These are phyloP conservation scores for Penicillium canescens DNA, from an alignment of 495 filamentous ascomycete species.

Conservation along the genomic window DNA sequence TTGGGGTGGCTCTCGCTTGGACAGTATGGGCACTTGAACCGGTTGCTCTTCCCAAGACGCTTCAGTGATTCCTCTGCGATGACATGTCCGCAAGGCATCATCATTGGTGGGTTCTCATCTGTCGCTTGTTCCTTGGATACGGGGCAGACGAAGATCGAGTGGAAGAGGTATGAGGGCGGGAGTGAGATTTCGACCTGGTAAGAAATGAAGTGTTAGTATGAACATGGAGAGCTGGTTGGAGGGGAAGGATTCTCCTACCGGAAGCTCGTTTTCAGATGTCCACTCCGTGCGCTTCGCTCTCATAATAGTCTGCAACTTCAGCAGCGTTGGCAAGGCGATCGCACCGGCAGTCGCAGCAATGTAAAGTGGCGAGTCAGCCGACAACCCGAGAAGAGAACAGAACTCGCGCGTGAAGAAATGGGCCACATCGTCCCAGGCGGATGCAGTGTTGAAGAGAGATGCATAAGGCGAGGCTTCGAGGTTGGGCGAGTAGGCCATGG, in stretches of 20 bases:
- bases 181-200: conserved; percentile 81
- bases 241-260: conserved; percentile 47
- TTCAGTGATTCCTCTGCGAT: conserved; percentile 81
- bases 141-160: conserved; percentile 96
- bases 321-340: conserved; percentile 80
- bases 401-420: conserved; percentile 89
- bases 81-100: conserved; percentile 96
- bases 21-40: conserved; percentile 97
- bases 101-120: conserved; percentile 92
- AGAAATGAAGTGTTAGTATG: not conserved
- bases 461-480: conserved; percentile 71
- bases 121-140: conserved; percentile 96
- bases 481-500: conserved; percentile 75
- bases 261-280: conserved; percentile 87
- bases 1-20: conserved; percentile 75
- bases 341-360: conserved; percentile 88
- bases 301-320: conserved; percentile 82
- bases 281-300: conserved; percentile 88
- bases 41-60: conserved; percentile 70
- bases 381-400: conserved; percentile 85
- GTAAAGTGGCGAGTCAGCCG: conserved; percentile 86
- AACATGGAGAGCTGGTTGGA: not conserved
- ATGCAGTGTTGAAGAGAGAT: conserved; percentile 68
- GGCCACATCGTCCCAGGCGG: conserved; percentile 77
- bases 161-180: conserved; percentile 83